Base-by-base conservation (phyloP, 176 grass and related monocot species). In the Phoenix dactylifera region DNA sequence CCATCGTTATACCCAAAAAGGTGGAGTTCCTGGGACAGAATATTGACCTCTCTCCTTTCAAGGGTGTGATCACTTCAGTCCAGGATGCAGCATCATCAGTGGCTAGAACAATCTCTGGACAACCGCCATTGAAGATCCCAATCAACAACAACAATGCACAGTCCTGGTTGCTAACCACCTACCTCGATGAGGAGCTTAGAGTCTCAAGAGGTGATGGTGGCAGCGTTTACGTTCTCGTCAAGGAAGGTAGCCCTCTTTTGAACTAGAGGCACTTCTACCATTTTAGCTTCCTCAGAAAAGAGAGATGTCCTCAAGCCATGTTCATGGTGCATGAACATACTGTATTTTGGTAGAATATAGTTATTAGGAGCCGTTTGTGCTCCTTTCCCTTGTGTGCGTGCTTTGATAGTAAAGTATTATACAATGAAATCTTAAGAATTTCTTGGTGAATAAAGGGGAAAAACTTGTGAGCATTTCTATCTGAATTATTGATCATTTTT, bases 161-260 rank as follows among this genome's bases (percentile, higher is more conserved):
- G 24, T 88, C 87, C 2, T 97, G 92, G 92, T 62, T 97, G 72
- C 86, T 97, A 60, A 97, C 92, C 39, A 97, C 92, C 23, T 97
- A 85, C 74, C 87, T 97, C 32, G 92, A 97, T 15, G 78, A 80
- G 18, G 87, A 88, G 58, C 77, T 97, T 15, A 84, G 92, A 67
- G 83, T 97, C 66, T 91, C 92, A 3, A 80, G 92, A 64, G 76
- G 80, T 0, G 92, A 91, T 24, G 84, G 78, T 2, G 64, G 78
- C 80, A 88, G 75, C 30, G 75, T 97, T 50, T 97, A 85, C 60
- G 75, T 97, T 54, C 87, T 97, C 16, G 61, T 85, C 60, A 91
- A 97, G 69, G 84, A 91, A 63, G 72, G 83, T 44, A 85, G 84
- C 64, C 53, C 62, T 5, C 86, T 91, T 22, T 25, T 82, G 26